Evolutionary conservation across 805 yeast species (phyloP).

Genomic region (Candida coquimbonensis): DNA sequence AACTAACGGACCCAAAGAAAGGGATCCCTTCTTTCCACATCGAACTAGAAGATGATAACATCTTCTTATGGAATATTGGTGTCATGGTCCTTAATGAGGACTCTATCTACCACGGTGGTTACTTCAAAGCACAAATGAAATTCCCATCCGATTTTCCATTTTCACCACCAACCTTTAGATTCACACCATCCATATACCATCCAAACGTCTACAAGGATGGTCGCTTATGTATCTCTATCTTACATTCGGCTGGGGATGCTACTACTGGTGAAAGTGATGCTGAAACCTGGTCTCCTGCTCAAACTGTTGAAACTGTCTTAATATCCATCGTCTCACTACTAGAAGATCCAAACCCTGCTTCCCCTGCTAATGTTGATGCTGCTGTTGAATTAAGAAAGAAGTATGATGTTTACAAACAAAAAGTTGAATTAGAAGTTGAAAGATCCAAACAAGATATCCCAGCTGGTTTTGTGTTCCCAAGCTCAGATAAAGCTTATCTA

Average conservation of each 20-base stretch:
- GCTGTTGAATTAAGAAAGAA: constrained; percentile 84
- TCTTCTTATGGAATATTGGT: constrained; percentile 74
- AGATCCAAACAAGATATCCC: constrained; percentile 83
- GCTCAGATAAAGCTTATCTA: constrained; percentile 51
- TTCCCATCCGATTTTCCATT: constrained; percentile 91
- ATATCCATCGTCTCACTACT: constrained; percentile 84
- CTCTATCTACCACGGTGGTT: constrained; percentile 90
- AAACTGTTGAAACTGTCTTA: constrained; percentile 85
- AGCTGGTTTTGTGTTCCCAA: constrained; percentile 76
- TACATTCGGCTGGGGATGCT: constrained; percentile 88
- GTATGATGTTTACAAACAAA: constrained; percentile 65
- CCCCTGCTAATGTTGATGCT: constrained; percentile 97
- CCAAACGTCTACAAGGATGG: constrained; percentile 96
- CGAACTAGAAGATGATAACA: constrained; percentile 55
- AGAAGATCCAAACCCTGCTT: constrained; percentile 88
- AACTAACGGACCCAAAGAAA: constrained; percentile 86
- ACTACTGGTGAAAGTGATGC: constrained; percentile 87
- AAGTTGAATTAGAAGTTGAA: constrained; percentile 76
- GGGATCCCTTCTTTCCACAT: constrained; percentile 69
- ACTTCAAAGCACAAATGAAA: constrained; percentile 88
- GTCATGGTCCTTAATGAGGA: constrained; percentile 88
- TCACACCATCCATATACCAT: constrained; percentile 89
- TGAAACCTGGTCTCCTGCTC: constrained; percentile 93
- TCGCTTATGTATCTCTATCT: constrained; percentile 82
- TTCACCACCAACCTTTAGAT: constrained; percentile 86